Conservation (phyloP, 148 eudicot genomes). For the Vaccinium darrowii region DNA sequence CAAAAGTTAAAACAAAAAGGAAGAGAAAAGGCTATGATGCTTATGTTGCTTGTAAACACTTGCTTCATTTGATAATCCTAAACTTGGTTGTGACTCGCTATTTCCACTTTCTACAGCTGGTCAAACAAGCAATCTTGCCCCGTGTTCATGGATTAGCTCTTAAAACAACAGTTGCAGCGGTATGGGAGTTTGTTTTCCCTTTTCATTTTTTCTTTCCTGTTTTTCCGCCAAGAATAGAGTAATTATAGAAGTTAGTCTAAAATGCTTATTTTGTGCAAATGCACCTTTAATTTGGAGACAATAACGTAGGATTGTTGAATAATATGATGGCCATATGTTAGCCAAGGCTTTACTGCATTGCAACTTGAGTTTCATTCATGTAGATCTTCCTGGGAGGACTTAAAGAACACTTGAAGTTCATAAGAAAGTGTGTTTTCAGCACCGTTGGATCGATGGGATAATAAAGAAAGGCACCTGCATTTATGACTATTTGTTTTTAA, state of each 20-base stretch:
- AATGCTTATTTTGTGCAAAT: background rate
- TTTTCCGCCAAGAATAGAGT: background rate
- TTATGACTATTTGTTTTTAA: too few species aligned
- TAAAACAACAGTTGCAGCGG: conserved; percentile 96
- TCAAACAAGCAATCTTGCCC: conserved; percentile 77
- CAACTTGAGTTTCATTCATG: conserved; percentile 5
- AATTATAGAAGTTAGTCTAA: background rate
- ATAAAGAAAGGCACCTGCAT: background rate
- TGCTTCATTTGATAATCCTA: background rate
- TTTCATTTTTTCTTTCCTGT: background rate
- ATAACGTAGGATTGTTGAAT: background rate
- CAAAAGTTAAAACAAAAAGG: background rate
- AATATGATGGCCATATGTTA: background rate
- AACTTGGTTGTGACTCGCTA: conserved; percentile 5
- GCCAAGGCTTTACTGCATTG: conserved; percentile 1
- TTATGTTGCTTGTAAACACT: background rate
- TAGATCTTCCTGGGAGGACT: background rate
- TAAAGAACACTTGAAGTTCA: background rate
- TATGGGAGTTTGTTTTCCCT: conserved; percentile 36
- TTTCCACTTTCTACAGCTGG: conserved; percentile 51
- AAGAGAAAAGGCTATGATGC: background rate
- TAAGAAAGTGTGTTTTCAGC: background rate
- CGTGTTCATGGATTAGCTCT: conserved; percentile 95
- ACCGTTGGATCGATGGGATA: too few species aligned
- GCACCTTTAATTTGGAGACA: background rate